phyloP scores from a whole-genome alignment of 495 filamentous ascomycete species.

The Astrothelium macrocarpum region DNA sequence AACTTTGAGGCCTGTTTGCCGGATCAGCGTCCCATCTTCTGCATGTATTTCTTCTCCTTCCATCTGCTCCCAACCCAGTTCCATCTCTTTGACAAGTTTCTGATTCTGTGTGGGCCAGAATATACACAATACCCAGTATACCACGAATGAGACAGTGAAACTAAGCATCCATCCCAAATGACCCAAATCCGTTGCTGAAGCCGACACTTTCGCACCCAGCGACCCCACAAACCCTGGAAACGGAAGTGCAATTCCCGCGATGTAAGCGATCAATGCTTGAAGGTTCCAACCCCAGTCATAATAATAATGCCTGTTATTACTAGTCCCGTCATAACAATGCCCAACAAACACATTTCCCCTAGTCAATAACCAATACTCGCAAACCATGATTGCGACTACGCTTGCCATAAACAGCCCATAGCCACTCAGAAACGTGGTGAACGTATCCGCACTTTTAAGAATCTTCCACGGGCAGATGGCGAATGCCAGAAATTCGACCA shows the following conservation, averaged over 20 bases:
- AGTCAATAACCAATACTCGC: conserved; percentile 56
- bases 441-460: conserved; percentile 45
- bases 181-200: conserved; percentile 27
- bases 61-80: conserved; percentile 26
- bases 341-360: conserved; percentile 31
- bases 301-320: conserved; percentile 38
- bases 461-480: conserved; percentile 56
- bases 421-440: conserved; percentile 49
- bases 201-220: conserved; percentile 37
- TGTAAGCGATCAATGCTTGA: conserved; percentile 53
- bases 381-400: conserved; percentile 56
- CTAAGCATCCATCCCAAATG: conserved; percentile 36
- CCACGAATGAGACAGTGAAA: conserved; percentile 31
- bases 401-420: conserved; percentile 57
- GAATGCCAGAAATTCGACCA: conserved; percentile 48
- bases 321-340: conserved; percentile 28
- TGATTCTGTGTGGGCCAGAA: conserved; percentile 35
- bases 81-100: conserved; percentile 20
- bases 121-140: conserved; percentile 32
- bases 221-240: conserved; percentile 49
- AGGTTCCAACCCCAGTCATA: conserved; percentile 50
- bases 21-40: conserved; percentile 17
- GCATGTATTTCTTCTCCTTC: conserved; percentile 18
- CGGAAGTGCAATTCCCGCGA: conserved; percentile 52
- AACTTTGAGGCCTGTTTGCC: background rate